Evolutionary conservation across 805 yeast genomes (phyloP).

Genomic region (Suhomyces canberraensis): DNA sequence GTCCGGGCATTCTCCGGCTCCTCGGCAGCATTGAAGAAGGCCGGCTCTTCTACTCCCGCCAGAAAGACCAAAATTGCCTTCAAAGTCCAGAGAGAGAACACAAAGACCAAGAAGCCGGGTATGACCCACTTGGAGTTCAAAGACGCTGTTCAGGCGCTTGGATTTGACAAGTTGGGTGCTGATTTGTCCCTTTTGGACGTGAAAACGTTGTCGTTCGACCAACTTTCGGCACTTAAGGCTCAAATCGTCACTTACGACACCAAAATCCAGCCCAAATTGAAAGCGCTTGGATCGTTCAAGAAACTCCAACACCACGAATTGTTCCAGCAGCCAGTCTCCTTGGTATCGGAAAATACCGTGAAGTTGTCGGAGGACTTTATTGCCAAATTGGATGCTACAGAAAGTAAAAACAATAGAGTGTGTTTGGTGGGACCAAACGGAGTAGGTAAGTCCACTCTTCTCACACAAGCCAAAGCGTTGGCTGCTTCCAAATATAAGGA

Average conservation of each 20-base stretch:
- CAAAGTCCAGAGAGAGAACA: conserved; percentile 14
- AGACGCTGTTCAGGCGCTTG: conserved; percentile 34
- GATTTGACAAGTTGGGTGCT: conserved; percentile 32
- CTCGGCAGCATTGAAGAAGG: conserved; percentile 6
- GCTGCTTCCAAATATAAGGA: conserved; percentile 34
- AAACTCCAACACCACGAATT: conserved; percentile 68
- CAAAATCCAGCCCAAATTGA: conserved; percentile 41
- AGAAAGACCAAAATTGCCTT: conserved; percentile 21
- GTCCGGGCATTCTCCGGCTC: conserved; percentile 7
- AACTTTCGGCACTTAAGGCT: conserved; percentile 9
- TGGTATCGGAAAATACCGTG: conserved; percentile 52
- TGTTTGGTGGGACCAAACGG: conserved; percentile 71
- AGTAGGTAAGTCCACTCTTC: conserved; percentile 70
- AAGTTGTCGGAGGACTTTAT: conserved; percentile 38
- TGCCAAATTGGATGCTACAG: conserved; percentile 23
- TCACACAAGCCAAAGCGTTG: conserved; percentile 68
- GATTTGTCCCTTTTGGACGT: conserved; percentile 17
- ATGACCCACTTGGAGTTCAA: conserved; percentile 39
- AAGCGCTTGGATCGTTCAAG: conserved; percentile 60
- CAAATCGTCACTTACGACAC: conserved; percentile 36
- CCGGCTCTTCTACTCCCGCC: conserved; percentile 14
- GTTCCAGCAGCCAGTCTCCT: conserved; percentile 55
- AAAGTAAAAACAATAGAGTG: conserved; percentile 45
- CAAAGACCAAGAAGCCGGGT: conserved; percentile 35
- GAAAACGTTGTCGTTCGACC: conserved; percentile 10